phyloP scores from a whole-genome alignment of 257 asterid species.

The Petrea volubilis region DNA sequence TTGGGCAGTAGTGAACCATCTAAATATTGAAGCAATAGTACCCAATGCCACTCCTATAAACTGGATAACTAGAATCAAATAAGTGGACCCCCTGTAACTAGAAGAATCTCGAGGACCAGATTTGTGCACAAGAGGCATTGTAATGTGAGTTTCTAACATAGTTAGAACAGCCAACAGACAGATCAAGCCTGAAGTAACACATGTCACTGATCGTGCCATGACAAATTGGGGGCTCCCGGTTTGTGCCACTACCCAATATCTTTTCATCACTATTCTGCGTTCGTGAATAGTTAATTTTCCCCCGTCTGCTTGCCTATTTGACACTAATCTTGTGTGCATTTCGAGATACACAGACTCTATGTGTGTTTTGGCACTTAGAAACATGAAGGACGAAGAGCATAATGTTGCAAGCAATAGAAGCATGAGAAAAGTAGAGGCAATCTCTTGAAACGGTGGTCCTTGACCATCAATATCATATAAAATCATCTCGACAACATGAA shows the following conservation, averaged over 20 bases:
- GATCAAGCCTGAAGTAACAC: not conserved
- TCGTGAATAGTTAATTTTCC: not conserved
- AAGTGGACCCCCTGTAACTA: not conserved
- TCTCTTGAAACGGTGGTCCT: too few species aligned
- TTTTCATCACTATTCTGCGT: not conserved
- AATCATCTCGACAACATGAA: conserved; percentile 16
- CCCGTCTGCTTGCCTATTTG: not conserved
- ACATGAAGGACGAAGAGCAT: conserved; percentile 6
- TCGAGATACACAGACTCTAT: conserved; percentile 25
- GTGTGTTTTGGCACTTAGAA: conserved; percentile 16
- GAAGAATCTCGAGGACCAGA: not conserved
- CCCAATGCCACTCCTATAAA: not conserved
- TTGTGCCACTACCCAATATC: conserved; percentile 12
- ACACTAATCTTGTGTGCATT: not conserved
- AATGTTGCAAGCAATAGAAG: conserved; percentile 12
- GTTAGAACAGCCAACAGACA: not conserved
- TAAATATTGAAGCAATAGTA: too few species aligned
- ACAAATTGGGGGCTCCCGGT: conserved; percentile 36
- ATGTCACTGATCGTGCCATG: conserved; percentile 30
- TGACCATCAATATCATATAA: too few species aligned
- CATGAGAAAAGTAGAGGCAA: not conserved
- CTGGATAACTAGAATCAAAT: conserved; percentile 1
- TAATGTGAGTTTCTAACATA: too few species aligned
- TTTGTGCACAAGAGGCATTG: not conserved
- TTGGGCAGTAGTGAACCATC: conserved; percentile 1